These are phyloP conservation scores for Ceratocystis diversiconidia DNA, from an alignment of 2,329 filamentous ascomycete species.

Conservation along the genomic window DNA sequence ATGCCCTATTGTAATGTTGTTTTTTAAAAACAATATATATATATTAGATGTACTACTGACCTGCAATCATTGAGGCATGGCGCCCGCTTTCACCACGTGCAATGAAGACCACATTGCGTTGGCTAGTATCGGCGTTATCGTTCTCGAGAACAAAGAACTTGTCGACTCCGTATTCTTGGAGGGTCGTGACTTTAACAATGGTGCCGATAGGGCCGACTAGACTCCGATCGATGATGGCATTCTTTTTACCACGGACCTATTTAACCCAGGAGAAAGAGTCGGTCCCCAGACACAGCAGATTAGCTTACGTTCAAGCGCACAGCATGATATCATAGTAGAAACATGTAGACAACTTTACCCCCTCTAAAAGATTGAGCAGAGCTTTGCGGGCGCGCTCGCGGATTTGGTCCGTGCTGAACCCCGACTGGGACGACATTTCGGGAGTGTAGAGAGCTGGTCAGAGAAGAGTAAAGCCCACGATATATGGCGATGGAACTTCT, in stretches of 20 bases:
- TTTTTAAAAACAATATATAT: not conserved
- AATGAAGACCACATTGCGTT: constrained; percentile 90
- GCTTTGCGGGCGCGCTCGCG: constrained; percentile 75
- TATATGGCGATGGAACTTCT: not conserved
- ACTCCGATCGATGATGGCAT: constrained; percentile 80
- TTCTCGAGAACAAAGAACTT: constrained; percentile 97
- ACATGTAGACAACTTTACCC: constrained; percentile 46
- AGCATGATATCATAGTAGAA: constrained; percentile 8
- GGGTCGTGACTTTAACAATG: constrained; percentile 85
- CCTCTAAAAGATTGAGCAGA: constrained; percentile 79
- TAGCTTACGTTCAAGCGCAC: not conserved
- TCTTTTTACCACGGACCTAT: constrained; percentile 97
- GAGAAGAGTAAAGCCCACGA: not conserved
- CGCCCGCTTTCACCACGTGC: constrained; percentile 77
- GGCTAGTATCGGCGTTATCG: constrained; percentile 82
- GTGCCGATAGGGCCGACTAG: constrained; percentile 80
- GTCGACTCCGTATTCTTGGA: constrained; percentile 95
- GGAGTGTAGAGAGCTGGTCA: constrained; percentile 20
- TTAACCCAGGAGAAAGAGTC: not conserved
- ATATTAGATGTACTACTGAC: constrained; percentile 39
- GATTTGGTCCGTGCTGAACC: constrained; percentile 62
- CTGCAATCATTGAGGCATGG: constrained; percentile 73
- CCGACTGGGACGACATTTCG: constrained; percentile 54
- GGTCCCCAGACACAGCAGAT: not conserved
- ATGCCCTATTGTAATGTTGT: not conserved